Evolutionary conservation across 192 early-diverging fungal genomes (phyloP).

Genomic region (Glomus cerebriforme): DNA sequence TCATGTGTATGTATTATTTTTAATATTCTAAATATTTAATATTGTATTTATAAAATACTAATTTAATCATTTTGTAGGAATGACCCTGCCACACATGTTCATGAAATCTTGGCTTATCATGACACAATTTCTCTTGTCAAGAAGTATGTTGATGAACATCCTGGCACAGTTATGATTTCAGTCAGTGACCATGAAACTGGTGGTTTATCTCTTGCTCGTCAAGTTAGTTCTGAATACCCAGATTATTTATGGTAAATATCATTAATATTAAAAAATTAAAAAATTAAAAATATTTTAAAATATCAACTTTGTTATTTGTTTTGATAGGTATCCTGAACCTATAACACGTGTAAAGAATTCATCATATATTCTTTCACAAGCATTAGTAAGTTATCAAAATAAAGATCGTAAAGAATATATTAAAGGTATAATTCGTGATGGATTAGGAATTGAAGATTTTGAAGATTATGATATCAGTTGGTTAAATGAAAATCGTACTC

Average conservation of each 20-base stretch:
- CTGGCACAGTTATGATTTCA: conserved; percentile 89
- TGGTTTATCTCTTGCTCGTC: conserved; percentile 81
- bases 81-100: conserved; percentile 89
- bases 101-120: conserved; percentile 92
- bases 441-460: conserved; percentile 49
- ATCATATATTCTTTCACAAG: conserved; percentile 53
- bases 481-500: conserved; percentile 41
- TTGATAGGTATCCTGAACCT: conserved; percentile 65
- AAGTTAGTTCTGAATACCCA: conserved; percentile 72
- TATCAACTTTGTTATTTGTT: too few relatives aligned
- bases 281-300: not conserved
- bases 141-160: conserved; percentile 76
- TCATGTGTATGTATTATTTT: conserved; percentile 57
- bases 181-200: conserved; percentile 97
- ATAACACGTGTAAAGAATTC: conserved; percentile 72
- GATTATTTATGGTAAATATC: conserved; percentile 72
- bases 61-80: conserved; percentile 57
- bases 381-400: conserved; percentile 43
- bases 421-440: not conserved
- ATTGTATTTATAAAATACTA: not conserved
- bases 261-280: not conserved
- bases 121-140: conserved; percentile 70
- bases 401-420: conserved; percentile 19
- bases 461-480: conserved; percentile 61
- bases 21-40: not conserved